phyloP scores from a whole-genome alignment of 306 rosid species.

The Cicer bijugum region DNA sequence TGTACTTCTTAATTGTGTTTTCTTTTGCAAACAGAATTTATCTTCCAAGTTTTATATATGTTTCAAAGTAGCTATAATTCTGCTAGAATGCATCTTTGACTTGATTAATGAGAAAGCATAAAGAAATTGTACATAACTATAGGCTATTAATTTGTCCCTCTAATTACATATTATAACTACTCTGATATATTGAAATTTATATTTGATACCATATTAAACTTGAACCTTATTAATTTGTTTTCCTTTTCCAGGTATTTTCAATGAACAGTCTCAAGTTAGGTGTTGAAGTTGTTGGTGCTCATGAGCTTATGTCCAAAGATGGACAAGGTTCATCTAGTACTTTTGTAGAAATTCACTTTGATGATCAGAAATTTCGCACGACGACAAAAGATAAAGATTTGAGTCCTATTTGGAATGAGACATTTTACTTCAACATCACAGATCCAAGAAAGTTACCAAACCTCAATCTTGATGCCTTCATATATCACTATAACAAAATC shows the following conservation, averaged over 20 bases:
- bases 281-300: conserved; percentile 80
- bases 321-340: conserved; percentile 71
- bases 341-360: conserved; percentile 85
- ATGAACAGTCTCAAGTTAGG: conserved; percentile 82
- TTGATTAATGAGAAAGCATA: conserved; percentile 20
- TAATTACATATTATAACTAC: background rate
- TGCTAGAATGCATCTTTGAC: conserved; percentile 13
- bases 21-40: background rate
- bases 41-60: conserved; percentile 1
- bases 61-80: background rate
- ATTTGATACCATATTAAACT: background rate
- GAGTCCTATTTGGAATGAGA: conserved; percentile 87
- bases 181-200: background rate
- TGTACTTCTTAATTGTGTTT: background rate
- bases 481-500: conserved; percentile 56
- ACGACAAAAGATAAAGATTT: conserved; percentile 71
- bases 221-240: conserved; percentile 15
- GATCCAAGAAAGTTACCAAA: conserved; percentile 63
- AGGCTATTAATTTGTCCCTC: background rate
- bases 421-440: conserved; percentile 77
- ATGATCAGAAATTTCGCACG: conserved; percentile 74
- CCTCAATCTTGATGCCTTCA: conserved; percentile 67
- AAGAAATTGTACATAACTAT: background rate
- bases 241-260: conserved; percentile 46
- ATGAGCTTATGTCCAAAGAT: conserved; percentile 81